phyloP scores from a whole-genome alignment of 495 filamentous ascomycete genomes.

The Cairneyella variabilis region DNA sequence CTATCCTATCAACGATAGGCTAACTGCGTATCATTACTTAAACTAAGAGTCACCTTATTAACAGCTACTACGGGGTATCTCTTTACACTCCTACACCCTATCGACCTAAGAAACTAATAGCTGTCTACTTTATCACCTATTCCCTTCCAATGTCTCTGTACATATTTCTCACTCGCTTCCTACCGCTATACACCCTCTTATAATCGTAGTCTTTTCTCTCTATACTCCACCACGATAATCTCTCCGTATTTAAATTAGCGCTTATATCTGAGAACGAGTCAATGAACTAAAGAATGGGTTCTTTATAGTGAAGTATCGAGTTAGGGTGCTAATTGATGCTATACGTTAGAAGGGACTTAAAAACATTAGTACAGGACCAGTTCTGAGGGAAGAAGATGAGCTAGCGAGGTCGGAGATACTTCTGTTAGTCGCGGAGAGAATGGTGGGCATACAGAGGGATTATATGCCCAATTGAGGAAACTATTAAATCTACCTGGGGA shows the following conservation, averaged over 20 bases:
- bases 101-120: conserved; percentile 9
- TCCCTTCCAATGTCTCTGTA: conserved; percentile 4
- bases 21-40: too few species aligned
- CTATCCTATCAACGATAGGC: too few species aligned
- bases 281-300: conserved; percentile 9
- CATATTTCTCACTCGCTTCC: not conserved
- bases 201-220: conserved; percentile 1
- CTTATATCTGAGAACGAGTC: not conserved
- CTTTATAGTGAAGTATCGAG: conserved; percentile 16
- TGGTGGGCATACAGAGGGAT: conserved; percentile 13
- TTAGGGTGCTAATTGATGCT: conserved; percentile 15
- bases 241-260: not conserved
- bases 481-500: too few species aligned
- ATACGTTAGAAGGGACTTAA: conserved; percentile 6
- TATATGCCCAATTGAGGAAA: too few species aligned
- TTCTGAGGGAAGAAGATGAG: not conserved
- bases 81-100: conserved; percentile 15
- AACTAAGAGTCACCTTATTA: too few species aligned
- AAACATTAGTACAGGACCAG: not conserved
- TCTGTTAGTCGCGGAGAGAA: conserved; percentile 15
- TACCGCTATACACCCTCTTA: not conserved
- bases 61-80: too few species aligned
- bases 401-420: conserved; percentile 5
- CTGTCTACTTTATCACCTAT: conserved; percentile 3
- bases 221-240: conserved; percentile 9